A percentile compares a stretch with the other conserved stretches of the same genome.
phyloP scores from a whole-genome alignment of 805 yeast species.

The Metschnikowia gruessii region DNA sequence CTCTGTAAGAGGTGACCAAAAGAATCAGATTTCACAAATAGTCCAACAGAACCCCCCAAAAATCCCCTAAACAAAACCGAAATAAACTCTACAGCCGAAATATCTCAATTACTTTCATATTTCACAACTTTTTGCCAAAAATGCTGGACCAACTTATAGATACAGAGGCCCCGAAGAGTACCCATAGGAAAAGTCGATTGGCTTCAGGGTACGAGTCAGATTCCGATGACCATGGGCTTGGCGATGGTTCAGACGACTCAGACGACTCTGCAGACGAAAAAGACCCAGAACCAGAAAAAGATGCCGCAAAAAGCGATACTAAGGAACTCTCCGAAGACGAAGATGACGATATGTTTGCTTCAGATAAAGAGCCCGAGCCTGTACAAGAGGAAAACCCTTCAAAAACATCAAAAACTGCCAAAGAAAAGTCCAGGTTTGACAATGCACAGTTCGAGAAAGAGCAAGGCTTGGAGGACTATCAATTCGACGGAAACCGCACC shows the following conservation, averaged over 20 bases:
- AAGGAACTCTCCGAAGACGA: conserved; percentile 13
- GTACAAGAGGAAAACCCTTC: conserved; percentile 7
- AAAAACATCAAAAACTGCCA: background rate
- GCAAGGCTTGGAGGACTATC: conserved; percentile 23
- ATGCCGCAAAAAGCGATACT: conserved; percentile 8
- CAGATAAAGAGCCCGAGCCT: conserved; percentile 12
- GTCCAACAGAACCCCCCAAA: no score
- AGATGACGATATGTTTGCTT: conserved; percentile 45
- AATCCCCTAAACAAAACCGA: no score
- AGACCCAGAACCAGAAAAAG: conserved; percentile 1
- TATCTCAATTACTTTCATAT: no score
- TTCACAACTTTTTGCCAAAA: no score
- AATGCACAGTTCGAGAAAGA: conserved; percentile 27
- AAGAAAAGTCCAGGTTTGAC: conserved; percentile 8
- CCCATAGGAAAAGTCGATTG: conserved; percentile 2
- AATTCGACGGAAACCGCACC: conserved; percentile 14
- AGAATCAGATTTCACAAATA: no score
- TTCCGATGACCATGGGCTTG: conserved; percentile 14
- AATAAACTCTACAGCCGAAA: no score
- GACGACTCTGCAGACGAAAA: conserved; percentile 13
- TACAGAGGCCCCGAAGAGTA: background rate
- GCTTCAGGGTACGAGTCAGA: conserved; percentile 20
- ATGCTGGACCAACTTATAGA: background rate
- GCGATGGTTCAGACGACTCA: conserved; percentile 13
- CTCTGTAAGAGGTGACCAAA: no score